These are phyloP conservation scores for Acrodontium crateriforme DNA, from an alignment of 2,329 filamentous ascomycete species.

Conservation along the genomic window DNA sequence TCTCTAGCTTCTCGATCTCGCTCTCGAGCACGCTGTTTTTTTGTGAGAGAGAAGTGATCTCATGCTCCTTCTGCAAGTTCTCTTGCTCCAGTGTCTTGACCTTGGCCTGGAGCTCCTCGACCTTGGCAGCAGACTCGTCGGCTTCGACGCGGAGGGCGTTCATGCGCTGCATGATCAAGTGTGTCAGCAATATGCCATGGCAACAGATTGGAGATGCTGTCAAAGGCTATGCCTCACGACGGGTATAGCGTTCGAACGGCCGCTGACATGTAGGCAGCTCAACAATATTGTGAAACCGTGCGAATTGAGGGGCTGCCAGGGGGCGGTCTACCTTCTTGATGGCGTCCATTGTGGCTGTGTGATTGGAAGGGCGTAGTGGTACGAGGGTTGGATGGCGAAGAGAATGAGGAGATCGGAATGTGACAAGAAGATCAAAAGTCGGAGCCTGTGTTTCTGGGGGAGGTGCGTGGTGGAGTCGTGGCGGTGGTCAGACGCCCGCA, in stretches of 20 bases:
- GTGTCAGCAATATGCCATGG: constrained; percentile 12
- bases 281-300: constrained; percentile 5
- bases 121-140: constrained; percentile 67
- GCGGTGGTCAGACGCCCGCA: too few species aligned
- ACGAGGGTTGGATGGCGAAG: not conserved
- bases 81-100: constrained; percentile 89
- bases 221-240: too few species aligned
- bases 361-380: constrained; percentile 1
- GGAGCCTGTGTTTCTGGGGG: too few species aligned
- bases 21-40: constrained; percentile 82
- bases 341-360: constrained; percentile 24
- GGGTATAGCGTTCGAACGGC: not conserved
- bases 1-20: constrained; percentile 89
- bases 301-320: constrained; percentile 2
- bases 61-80: constrained; percentile 91
- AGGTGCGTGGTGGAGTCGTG: too few species aligned
- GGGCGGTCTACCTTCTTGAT: constrained; percentile 28
- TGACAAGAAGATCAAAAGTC: too few species aligned
- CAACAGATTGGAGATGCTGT: too few species aligned
- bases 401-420: too few species aligned
- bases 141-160: constrained; percentile 85
- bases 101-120: constrained; percentile 74
- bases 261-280: constrained; percentile 4
- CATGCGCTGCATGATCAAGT: constrained; percentile 57
- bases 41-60: constrained; percentile 91